phyloP scores from a whole-genome alignment of 352 stramenopile genomes.

The Globisporangium carolinianum region DNA sequence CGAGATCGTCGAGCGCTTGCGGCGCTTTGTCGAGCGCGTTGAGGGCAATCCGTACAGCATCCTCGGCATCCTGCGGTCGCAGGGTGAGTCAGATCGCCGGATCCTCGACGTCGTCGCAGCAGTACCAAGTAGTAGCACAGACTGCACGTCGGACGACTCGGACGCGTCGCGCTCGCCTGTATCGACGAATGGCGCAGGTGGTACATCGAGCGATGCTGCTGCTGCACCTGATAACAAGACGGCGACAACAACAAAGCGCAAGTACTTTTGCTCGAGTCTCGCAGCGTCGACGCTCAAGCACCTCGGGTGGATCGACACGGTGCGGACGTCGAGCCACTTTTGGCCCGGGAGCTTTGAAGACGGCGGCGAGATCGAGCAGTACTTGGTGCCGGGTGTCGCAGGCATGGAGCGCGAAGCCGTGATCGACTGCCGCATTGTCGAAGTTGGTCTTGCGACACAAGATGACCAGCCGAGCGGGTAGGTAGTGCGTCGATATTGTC shows the following conservation, averaged over 20 bases:
- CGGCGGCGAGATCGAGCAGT: conserved; percentile 60
- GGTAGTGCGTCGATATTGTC: too few species aligned
- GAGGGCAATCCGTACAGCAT: conserved; percentile 84
- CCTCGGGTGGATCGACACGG: conserved; percentile 68
- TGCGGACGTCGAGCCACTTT: conserved; percentile 64
- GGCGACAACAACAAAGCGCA: conserved; percentile 27
- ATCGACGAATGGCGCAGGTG: too few species aligned
- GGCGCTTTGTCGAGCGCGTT: conserved; percentile 53
- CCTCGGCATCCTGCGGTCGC: conserved; percentile 54
- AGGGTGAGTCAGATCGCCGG: conserved; percentile 42
- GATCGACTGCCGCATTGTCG: conserved; percentile 77
- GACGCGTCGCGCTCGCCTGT: not conserved
- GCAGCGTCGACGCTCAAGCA: conserved; percentile 74
- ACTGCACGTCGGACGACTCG: not conserved
- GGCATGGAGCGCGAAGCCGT: conserved; percentile 47
- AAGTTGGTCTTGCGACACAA: conserved; percentile 59
- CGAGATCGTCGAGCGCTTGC: conserved; percentile 33
- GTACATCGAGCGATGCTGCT: not conserved
- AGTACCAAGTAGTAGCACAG: not conserved
- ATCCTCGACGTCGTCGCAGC: not conserved
- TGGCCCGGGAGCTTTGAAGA: conserved; percentile 84
- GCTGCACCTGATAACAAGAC: conserved; percentile 5
- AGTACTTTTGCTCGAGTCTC: conserved; percentile 85
- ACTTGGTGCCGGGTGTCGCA: conserved; percentile 31
- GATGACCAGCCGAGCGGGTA: conserved; percentile 12